Base-by-base conservation (phyloP, 805 yeast species). In the Candida sanyiensis region DNA sequence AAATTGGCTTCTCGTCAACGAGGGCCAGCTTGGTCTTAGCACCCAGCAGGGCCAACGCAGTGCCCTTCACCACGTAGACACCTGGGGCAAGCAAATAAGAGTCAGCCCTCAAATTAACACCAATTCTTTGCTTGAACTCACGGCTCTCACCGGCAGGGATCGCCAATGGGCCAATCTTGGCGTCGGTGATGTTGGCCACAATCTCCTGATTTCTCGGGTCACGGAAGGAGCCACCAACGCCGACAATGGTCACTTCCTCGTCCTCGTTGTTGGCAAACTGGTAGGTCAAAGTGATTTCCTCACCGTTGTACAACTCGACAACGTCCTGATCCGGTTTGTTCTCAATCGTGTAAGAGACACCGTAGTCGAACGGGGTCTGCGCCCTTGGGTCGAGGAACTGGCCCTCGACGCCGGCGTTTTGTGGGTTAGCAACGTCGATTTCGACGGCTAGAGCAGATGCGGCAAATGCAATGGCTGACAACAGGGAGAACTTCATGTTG, bases 151-250 rank as follows among this genome's bases (percentile, higher is more conserved):
- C 80, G 5, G 77, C 62, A 15, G 59, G 64, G 40, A 81, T 63
- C 7, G 57, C 49, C 37, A 79, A 44, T 13, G 88, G 86, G 12
- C 83, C 89, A 39, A 83, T 59, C 39, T 73, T 66, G 35, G 77
- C 72, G 37, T 76, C 72, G 19, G 93, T 76, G 56, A 85, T 66
- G 57, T 84, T 83, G 48, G 80, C 76, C 21, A 62, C 54, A 34
- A 66, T 48, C 33, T 68, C 70, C 42, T 78, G 74, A 36, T 72
- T 68, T 43, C 62, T 63, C 19, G 83, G 77, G 43, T 77, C 69
- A 40, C 70, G 63, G 59, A 83, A 69, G 38, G 69, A 53, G 39
- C 93, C 93, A 38, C 85, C 82, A 40, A 80, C 75, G 42, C 87
- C 93, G 33, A 77, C 73, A 39, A 84, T 59, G 16, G 72, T 63